Conservation (phyloP, 2,329 filamentous ascomycete species). For the Talaromyces albobiverticillius region DNA sequence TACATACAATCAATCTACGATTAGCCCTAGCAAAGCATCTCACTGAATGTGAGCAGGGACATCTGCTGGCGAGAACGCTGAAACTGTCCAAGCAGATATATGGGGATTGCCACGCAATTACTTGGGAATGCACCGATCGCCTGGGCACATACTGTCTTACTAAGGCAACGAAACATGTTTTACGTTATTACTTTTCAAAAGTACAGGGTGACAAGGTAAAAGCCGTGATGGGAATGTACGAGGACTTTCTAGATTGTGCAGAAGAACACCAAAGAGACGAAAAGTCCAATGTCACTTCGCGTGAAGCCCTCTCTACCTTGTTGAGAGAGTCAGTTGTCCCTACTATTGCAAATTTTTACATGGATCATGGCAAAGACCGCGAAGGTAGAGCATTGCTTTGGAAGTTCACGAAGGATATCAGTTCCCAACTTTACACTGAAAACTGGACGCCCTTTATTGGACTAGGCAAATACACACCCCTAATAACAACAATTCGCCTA, state of each 20-base stretch:
- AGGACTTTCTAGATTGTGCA: slow-evolving; percentile 9
- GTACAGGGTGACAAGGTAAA: background rate
- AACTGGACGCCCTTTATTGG: background rate
- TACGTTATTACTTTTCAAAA: background rate
- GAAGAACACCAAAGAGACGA: background rate
- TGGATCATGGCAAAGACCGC: background rate
- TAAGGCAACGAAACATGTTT: background rate
- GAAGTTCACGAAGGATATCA: background rate
- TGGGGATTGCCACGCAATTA: slow-evolving; percentile 2
- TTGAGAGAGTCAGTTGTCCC: slow-evolving; percentile 2
- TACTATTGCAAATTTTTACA: background rate
- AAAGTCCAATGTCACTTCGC: background rate
- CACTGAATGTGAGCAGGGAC: background rate
- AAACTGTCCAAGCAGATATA: slow-evolving; percentile 2
- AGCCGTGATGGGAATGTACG: background rate
- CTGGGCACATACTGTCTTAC: slow-evolving; percentile 2
- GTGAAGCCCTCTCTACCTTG: background rate
- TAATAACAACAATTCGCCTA: background rate
- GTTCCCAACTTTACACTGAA: slow-evolving; percentile 2
- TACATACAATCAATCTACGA: slow-evolving; percentile 3
- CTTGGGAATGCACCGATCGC: slow-evolving; percentile 4
- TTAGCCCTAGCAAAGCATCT: background rate
- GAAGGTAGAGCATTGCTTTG: slow-evolving; percentile 9
- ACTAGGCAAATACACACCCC: background rate
- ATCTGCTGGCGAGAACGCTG: background rate